Base-by-base conservation (phyloP, 495 filamentous ascomycete species). In the Stereocaulon alpinum region DNA sequence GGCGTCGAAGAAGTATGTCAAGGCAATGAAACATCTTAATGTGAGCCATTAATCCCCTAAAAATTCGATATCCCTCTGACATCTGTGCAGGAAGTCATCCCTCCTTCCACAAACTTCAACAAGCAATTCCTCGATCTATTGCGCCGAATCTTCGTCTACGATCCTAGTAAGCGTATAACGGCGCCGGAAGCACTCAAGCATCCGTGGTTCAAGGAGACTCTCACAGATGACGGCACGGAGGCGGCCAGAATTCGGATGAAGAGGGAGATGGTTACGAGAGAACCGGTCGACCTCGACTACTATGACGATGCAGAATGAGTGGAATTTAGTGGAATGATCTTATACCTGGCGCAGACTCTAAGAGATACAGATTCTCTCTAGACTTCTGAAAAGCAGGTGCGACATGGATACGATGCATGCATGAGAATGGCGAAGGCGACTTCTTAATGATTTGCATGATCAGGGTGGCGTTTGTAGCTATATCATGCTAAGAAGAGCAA, bases 161-260 rank as follows among this genome's bases (percentile, higher is more conserved):
- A 98, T 63, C 91, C 94, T 3, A 84, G 84, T 49, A 80, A 86
- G 58, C 84, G 93, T 32, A 95, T 98, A 66, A 95, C 89, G 4
- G 93, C 93, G 29, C 49, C 49, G 17, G 49, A 52, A n/a, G 49
- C 49, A 34, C 49, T 52, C 34, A 37, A 52, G 15, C 49, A 52
- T 52, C 49, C 49, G 10, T 52, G 49, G 49, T 52, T 52, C 49
- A 52, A 52, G 14, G 92, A 97, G 70, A 76, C 77, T 7, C 76
- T 86, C 3, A 80, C 86, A 22, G 93, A 98, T 67, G 93, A 98
- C 69, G 93, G 93, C 40, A 96, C 91, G 22, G 94, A 97, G 74
- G 93, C 93, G 41, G 79, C 84, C 30, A 86, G 86, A 63, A 88
- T 94, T 55, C 77, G 79, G 43, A 59, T 78, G 47, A 80, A 85